phyloP scores from a whole-genome alignment of 768 basidiomycete species.

The Clavulina sp. region DNA sequence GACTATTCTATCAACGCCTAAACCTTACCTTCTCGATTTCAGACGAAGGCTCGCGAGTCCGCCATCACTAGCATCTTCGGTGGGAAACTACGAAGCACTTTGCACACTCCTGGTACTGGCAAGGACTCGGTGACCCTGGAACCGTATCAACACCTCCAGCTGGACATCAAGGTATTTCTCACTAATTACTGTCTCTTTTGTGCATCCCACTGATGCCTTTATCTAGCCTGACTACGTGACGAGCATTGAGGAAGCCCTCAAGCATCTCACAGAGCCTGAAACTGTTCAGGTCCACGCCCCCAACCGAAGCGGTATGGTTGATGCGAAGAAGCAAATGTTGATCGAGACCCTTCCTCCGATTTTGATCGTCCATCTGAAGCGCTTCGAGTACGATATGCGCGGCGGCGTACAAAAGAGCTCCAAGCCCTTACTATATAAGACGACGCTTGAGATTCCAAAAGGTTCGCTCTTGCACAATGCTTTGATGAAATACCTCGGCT shows the following conservation, averaged over 20 bases:
- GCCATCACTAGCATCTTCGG: conserved; percentile 88
- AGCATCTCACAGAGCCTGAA: conserved; percentile 62
- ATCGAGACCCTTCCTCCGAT: conserved; percentile 74
- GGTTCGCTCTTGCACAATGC: conserved; percentile 26
- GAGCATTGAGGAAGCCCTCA: conserved; percentile 69
- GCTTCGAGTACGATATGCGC: conserved; percentile 64
- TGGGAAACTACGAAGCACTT: conserved; percentile 73
- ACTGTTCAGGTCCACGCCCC: conserved; percentile 54
- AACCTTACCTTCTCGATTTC: background rate
- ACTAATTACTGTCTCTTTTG: no score
- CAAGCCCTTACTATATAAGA: conserved; percentile 62
- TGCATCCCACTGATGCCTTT: background rate
- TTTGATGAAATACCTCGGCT: background rate
- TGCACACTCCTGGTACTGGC: conserved; percentile 63
- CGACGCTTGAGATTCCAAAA: conserved; percentile 57
- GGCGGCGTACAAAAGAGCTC: conserved; percentile 72
- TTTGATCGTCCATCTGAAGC: conserved; percentile 74
- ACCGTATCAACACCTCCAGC: conserved; percentile 73
- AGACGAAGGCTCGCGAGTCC: conserved; percentile 69
- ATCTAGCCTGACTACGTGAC: conserved; percentile 50
- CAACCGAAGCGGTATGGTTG: conserved; percentile 38
- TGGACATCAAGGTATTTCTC: conserved; percentile 64
- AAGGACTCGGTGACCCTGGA: conserved; percentile 75
- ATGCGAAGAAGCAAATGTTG: conserved; percentile 54
- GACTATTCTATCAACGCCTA: background rate